Evolutionary conservation across 2,329 filamentous ascomycete species (phyloP), one percentile per base, ranked within the genome.

Genomic region (Hirsutella thompsonii): DNA sequence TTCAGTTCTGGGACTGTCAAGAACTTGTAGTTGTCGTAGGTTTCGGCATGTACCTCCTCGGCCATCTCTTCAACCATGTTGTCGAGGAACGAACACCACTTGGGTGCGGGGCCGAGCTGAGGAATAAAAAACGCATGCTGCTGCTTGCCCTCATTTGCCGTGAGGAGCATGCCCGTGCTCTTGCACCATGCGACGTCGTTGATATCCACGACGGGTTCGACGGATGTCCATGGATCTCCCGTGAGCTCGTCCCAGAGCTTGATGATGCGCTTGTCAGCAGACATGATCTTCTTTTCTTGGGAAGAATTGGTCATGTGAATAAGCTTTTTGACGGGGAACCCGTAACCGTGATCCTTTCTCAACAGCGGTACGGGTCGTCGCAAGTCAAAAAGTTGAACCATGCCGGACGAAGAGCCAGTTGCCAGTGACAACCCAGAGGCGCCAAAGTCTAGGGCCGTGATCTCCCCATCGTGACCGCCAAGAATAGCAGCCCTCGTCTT

Each of bases 11-110:
- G 79, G 46, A 87, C 62, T 2, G 90, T 94, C 56, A 98, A 70
- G 75, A 98, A 98, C 64, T 96, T 98, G 76, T 90, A 96, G 63
- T 98, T 96, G 64, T 98, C 92, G 68, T 98, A 98, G 9, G 92
- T 86, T 52, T 92, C 81, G 23, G 81, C 82, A 44, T 69, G 72
- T 23, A 72, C 69, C 56, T 82, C 78, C 57, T 96, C 90, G 8
- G 90, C 90, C 87, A 98, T 95, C 62, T 98, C 93, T 66, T 98
- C 92, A 9, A 96, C 92, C 54, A 98, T 78, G 54, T 93, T 95
- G 63, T 98, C 93, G 46, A 98, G 68, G 76, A 96, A 96, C 3
- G 84, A 81, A 57, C 92, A 96, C 92, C 92, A 98, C 54, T 79
- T 86, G 1, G 92, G 93, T 1, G 92, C 89, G 0, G 90, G 87